Evolutionary conservation across 2,329 filamentous ascomycete species (phyloP), one percentile per base, ranked within the genome.

Genomic region (Nothophoma quercina): DNA sequence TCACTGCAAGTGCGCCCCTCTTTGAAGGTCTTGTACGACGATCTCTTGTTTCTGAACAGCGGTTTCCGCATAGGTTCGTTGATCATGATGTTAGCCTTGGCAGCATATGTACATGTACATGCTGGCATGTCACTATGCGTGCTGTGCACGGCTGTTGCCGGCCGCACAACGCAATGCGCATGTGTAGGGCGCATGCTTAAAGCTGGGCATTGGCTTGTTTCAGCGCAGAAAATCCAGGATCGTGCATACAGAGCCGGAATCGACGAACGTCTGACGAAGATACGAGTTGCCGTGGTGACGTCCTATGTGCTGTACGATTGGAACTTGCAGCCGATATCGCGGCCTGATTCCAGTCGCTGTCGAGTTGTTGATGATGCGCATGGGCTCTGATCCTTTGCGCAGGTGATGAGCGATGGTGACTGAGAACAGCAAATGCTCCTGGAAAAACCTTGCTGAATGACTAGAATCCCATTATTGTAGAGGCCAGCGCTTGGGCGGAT

Each of bases 201-300:
- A 21, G 18, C 36, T 34, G 21, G 18, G 42, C 43, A 53, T 48
- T 53, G 47, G 26, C 50, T 48, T 15, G n/a, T 48, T 53, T 12
- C 25, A 16, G 50, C 15, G 7, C 5, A 13, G 2, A 10, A 2
- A 12, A 16, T 10, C 21, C 13, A 25, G 29, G 25, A 7, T 13
- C 15, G 34, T 8, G 36, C 19, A 39, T 16, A 22, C 16, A 28
- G 9, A 10, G 10, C 19, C 22, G 22, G 40, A n/a, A n/a, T 32
- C 21, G 33, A 33, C 21, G 32, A 43, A 7, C 7, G 4, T 18
- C 26, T 40, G 48, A 34, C 29, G 28, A 13, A 42, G n/a, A 9
- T n/a, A n/a, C n/a, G 18, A 41, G 19, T 15, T 26, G 8, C 4
- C 22, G 35, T 16, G 12, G 34, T 30, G n/a, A 30, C 8, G 16